Conservation (phyloP, 768 basidiomycete species). For the Auricularia cornea region DNA sequence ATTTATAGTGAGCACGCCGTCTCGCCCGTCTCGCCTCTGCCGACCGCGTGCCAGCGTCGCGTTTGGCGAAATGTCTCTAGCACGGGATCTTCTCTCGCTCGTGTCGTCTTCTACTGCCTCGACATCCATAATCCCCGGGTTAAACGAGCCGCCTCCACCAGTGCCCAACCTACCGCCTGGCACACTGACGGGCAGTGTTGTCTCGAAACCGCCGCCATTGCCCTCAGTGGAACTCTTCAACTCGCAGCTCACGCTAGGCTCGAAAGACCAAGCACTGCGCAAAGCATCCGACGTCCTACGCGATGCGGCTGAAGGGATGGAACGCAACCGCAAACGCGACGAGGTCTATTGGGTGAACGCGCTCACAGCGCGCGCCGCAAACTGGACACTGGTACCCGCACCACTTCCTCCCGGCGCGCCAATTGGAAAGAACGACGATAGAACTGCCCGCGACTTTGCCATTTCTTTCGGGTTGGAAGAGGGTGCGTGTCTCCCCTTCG, state of each 20-base stretch:
- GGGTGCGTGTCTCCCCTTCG: conserved; percentile 41
- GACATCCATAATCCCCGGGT: neutral
- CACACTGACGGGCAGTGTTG: conserved; percentile 51
- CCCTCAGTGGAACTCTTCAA: conserved; percentile 63
- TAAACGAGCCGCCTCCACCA: conserved; percentile 18
- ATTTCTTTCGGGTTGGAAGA: conserved; percentile 76
- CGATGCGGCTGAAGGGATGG: conserved; percentile 59
- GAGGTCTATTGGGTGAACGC: conserved; percentile 82
- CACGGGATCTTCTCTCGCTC: conserved; percentile 60
- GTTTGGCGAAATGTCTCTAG: conserved; percentile 71
- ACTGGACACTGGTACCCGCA: conserved; percentile 76
- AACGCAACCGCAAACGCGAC: conserved; percentile 47
- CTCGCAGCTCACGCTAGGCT: conserved; percentile 61
- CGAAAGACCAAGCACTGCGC: conserved; percentile 72
- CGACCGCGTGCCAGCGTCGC: conserved; percentile 42
- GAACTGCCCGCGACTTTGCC: conserved; percentile 72
- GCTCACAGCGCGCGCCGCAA: conserved; percentile 53
- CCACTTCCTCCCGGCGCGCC: conserved; percentile 64
- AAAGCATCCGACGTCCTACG: conserved; percentile 68
- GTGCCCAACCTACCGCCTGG: conserved; percentile 21
- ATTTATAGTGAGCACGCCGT: conserved; percentile 53
- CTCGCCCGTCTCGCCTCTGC: neutral
- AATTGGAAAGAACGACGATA: conserved; percentile 69
- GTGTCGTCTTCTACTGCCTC: conserved; percentile 36
- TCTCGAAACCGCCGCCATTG: conserved; percentile 57